Conservation (phyloP, 257 asterid species). For the Rauvolfia tetraphylla region DNA sequence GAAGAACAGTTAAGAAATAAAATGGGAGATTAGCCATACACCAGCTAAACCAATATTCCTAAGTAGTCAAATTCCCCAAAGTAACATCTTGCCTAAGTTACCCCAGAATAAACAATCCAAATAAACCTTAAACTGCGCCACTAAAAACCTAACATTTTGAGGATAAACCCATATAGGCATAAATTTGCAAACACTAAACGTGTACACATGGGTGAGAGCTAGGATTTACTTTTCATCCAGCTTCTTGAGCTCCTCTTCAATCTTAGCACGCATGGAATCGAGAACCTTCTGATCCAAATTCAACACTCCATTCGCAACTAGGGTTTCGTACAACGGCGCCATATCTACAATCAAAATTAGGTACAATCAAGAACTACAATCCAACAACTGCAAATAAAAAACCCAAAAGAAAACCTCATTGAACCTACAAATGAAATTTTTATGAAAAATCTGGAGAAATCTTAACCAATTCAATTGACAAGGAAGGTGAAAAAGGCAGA, state of each 20-base stretch:
- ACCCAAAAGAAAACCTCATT: background rate
- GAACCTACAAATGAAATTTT: background rate
- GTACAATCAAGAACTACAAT: background rate
- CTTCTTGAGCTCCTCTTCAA: constrained; percentile 60
- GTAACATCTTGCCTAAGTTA: background rate
- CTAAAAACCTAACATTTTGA: too few species aligned
- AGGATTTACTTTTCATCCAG: constrained; percentile 59
- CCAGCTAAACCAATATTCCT: background rate
- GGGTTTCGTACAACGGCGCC: constrained; percentile 83
- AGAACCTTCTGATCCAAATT: constrained; percentile 65
- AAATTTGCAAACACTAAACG: too few species aligned
- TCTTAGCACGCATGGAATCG: constrained; percentile 68
- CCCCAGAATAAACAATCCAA: background rate
- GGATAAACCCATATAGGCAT: background rate
- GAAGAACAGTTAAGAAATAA: too few species aligned
- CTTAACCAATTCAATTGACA: background rate
- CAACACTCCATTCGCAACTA: constrained; percentile 52
- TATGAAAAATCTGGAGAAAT: background rate
- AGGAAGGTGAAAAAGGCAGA: background rate
- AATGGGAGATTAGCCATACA: background rate
- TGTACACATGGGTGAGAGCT: too few species aligned
- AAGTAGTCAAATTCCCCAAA: background rate
- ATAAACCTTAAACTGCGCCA: too few species aligned
- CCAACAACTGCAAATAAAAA: too few species aligned
- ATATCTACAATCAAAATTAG: constrained; percentile 50